Evolutionary conservation across 1,284 basidiomycete species (phyloP), one percentile per base, ranked within the genome.

Genomic region (Taiwanofungus camphoratus): DNA sequence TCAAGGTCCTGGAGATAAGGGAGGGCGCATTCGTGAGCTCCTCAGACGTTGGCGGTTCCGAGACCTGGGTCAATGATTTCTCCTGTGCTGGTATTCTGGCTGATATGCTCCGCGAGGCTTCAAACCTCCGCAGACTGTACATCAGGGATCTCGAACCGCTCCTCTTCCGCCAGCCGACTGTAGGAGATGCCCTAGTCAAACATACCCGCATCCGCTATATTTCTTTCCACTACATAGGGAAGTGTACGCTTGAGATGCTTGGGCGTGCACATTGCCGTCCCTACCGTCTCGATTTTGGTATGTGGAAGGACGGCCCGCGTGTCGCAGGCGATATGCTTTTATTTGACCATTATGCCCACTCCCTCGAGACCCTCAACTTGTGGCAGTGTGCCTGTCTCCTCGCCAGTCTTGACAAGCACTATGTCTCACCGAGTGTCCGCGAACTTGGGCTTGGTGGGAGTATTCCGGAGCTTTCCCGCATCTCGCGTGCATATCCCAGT

Each of bases 311-410:
- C 32, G 54, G 54, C 24, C 49, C 54, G 4, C 54, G 54, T 2
- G 52, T 51, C 18, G 50, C 53, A 30, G 54, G 54, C 19, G 54
- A 55, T 41, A 44, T 52, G 37, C 49, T 49, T 13, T 50, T 52
- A 3, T 55, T 55, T 20, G 47, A 49, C 21, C 44, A 36, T 7
- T 55, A 51, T 48, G 48, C 50, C 15, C 38, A 46, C 16, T 49
- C 46, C 1, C 39, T 55, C 18, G 36, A 39, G 26, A 51, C 51
- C 33, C 49, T 55, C 42, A 52, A 53, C 42, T 46, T 55, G 29
- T 55, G 52, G 52, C 52, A 55, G 49, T 52, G 50, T 35, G 54
- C 51, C 16, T 55, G 54, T 42, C 53, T 55, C 46, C 49, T 55
- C 38, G 54, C 53, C 42, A 52, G 50, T 41, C 33, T 55, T 36